phyloP scores from a whole-genome alignment of 129 eudicot genomes.

The Lactuca sativa region DNA sequence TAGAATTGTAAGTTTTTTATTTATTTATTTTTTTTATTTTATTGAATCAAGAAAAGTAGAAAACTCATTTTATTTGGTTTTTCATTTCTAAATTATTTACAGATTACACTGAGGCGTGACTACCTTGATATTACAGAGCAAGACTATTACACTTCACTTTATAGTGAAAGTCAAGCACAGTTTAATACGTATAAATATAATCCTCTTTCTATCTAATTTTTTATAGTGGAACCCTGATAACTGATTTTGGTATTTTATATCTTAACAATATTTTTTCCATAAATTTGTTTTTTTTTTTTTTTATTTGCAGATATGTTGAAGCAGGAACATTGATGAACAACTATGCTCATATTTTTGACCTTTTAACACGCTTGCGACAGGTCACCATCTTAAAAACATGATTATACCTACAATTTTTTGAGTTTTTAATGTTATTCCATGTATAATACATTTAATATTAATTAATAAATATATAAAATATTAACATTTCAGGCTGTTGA shows the following conservation, averaged over 20 bases:
- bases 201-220: conserved; percentile 5
- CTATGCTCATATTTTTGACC: conserved; percentile 95
- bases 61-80: not conserved
- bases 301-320: conserved; percentile 60
- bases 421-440: not conserved
- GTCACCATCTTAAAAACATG: conserved; percentile 25
- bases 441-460: conserved; percentile 3
- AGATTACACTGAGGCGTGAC: conserved; percentile 78
- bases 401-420: conserved; percentile 2
- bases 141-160: conserved; percentile 82
- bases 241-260: too few species aligned
- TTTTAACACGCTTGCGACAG: conserved; percentile 90
- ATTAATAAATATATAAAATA: not conserved
- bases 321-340: conserved; percentile 85
- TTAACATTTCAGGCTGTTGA: conserved; percentile 69
- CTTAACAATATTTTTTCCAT: not conserved
- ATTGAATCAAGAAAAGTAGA: not conserved
- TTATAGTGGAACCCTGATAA: not conserved
- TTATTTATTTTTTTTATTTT: not conserved
- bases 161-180: conserved; percentile 82
- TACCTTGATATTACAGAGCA: conserved; percentile 77
- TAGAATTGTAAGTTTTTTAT: conserved; percentile 58
- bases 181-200: conserved; percentile 67
- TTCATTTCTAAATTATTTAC: not conserved
- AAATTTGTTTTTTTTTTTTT: conserved; percentile 3